Conservation (phyloP, 345 rosid species). For the Rhodamnia rubescens region DNA sequence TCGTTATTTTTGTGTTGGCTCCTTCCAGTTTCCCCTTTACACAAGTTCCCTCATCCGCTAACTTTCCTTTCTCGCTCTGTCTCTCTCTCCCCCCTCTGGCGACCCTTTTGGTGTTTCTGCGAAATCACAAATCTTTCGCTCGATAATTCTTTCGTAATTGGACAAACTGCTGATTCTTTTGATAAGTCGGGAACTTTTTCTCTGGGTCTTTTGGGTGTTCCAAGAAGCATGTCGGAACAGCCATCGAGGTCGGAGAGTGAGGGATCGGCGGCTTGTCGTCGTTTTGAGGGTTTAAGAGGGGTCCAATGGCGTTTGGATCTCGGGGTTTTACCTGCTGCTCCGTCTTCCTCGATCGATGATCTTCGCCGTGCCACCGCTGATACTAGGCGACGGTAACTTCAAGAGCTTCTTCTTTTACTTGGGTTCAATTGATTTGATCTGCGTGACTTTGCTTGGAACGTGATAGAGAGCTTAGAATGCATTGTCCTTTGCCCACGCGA, state of each 20-base stretch:
- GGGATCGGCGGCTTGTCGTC: not conserved
- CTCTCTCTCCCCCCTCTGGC: not conserved
- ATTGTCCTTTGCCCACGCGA: not conserved
- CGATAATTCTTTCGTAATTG: not conserved
- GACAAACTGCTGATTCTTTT: not conserved
- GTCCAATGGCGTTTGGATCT: conserved; percentile 88
- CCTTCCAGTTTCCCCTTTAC: not conserved
- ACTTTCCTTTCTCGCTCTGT: not conserved
- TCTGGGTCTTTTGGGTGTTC: not conserved
- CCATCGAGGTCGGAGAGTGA: not conserved
- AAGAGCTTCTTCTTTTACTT: not conserved
- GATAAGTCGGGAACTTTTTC: not conserved
- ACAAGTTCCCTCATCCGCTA: not conserved
- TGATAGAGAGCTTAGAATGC: not conserved
- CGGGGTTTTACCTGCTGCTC: conserved; percentile 52
- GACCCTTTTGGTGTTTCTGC: not conserved
- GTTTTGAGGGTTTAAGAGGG: conserved; percentile 33
- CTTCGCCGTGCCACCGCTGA: conserved; percentile 81
- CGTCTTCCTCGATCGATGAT: conserved; percentile 54
- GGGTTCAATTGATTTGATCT: not conserved
- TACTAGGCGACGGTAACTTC: conserved; percentile 62
- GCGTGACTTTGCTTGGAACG: not conserved
- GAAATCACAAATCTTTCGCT: not conserved
- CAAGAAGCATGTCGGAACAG: not conserved
- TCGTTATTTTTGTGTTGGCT: not conserved